Conservation (phyloP, 1,284 basidiomycete genomes). For the Moniliophthora roreri region DNA sequence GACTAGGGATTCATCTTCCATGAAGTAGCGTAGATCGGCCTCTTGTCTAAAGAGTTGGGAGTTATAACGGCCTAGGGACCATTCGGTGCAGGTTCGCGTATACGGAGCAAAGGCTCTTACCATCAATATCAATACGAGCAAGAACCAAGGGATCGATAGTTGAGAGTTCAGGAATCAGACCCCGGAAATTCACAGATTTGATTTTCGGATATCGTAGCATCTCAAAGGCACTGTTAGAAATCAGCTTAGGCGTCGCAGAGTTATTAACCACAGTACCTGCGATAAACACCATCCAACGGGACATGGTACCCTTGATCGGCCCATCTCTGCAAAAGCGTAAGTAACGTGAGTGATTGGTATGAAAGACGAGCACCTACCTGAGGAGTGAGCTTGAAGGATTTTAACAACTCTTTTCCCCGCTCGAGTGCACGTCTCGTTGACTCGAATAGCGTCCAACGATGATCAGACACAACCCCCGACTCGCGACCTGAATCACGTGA, state of each 20-base stretch:
- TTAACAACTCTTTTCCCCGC: conserved; percentile 50
- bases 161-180: conserved; percentile 55
- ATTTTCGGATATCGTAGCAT: conserved; percentile 69
- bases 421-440: conserved; percentile 49
- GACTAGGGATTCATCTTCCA: conserved; percentile 71
- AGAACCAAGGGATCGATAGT: conserved; percentile 53
- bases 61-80: conserved; percentile 55
- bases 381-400: conserved; percentile 51
- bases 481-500: conserved; percentile 37
- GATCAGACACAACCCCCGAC: conserved; percentile 62
- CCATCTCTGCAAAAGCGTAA: conserved; percentile 50
- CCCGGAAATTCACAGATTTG: conserved; percentile 43
- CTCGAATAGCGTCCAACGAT: conserved; percentile 59
- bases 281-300: conserved; percentile 56
- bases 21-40: conserved; percentile 75
- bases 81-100: too few species aligned
- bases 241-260: neutral
- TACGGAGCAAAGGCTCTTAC: conserved; percentile 33
- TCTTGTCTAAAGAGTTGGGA: conserved; percentile 68
- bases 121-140: conserved; percentile 70
- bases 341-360: neutral
- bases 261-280: conserved; percentile 43
- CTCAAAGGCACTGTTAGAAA: conserved; percentile 66
- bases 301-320: conserved; percentile 52
- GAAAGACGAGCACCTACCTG: conserved; percentile 40